A percentile compares a stretch with the other conserved stretches of the same genome.
Conservation (phyloP, 83 land plant species). For the Thuja plicata region DNA sequence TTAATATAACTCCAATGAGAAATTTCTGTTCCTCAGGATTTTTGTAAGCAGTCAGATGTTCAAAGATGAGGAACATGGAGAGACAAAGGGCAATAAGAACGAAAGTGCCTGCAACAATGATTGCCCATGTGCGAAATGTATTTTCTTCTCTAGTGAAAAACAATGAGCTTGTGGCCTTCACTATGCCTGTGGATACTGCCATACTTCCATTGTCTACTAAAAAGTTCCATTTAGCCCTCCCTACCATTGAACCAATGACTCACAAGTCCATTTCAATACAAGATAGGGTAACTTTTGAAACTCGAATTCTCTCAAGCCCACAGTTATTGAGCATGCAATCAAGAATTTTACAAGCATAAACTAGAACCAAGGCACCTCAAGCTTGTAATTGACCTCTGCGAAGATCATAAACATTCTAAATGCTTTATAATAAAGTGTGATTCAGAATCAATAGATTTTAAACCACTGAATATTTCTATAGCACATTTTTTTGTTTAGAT, state of each 20-base stretch:
- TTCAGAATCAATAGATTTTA: background rate
- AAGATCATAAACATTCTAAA: background rate
- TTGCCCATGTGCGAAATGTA: slow-evolving; percentile 45
- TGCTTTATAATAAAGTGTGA: background rate
- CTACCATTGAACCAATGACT: slow-evolving; percentile 5
- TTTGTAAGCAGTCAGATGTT: slow-evolving; percentile 86
- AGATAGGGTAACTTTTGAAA: background rate
- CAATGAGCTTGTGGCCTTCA: background rate
- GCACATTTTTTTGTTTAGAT: background rate
- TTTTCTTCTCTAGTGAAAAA: background rate
- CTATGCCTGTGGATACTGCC: background rate
- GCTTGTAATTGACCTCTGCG: background rate
- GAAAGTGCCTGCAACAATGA: slow-evolving; percentile 61
- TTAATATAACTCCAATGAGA: slow-evolving; percentile 89
- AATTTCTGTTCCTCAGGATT: slow-evolving; percentile 98
- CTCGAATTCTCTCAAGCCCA: background rate
- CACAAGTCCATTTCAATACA: background rate
- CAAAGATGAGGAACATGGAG: slow-evolving; percentile 75
- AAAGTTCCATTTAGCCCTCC: background rate
- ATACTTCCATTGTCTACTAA: slow-evolving; percentile 1
- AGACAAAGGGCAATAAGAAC: slow-evolving; percentile 61
- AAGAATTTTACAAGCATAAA: background rate
- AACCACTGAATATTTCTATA: background rate
- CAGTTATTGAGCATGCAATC: background rate
- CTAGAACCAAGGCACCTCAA: background rate